These are phyloP conservation scores for Juncus effusus DNA, from an alignment of 176 grass and related monocot genomes.

Conservation along the genomic window DNA sequence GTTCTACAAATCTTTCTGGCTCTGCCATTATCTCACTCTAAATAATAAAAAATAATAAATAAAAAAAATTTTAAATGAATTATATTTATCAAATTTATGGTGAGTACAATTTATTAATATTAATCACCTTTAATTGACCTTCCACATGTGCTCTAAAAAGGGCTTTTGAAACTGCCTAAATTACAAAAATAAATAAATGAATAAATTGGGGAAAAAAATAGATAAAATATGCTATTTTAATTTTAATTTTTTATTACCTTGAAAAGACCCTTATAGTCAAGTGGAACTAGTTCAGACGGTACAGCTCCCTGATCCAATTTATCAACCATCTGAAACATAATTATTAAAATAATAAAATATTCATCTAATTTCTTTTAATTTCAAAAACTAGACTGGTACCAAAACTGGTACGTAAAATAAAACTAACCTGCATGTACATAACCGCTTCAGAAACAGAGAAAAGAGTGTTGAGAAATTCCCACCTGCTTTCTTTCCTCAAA, in stretches of 20 bases:
- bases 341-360: slow-evolving; percentile 15
- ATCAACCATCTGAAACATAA: slow-evolving; percentile 77
- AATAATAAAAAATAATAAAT: slow-evolving; percentile 41
- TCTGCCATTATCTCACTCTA: slow-evolving; percentile 97
- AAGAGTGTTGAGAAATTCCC: slow-evolving; percentile 97
- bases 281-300: slow-evolving; percentile 68
- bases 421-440: slow-evolving; percentile 94
- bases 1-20: slow-evolving; percentile 96
- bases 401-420: not conserved
- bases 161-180: slow-evolving; percentile 81
- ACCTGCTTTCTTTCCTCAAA: slow-evolving; percentile 82
- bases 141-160: slow-evolving; percentile 99
- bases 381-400: too few relatives aligned
- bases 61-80: slow-evolving; percentile 14
- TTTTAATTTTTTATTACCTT: slow-evolving; percentile 44
- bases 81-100: not conserved
- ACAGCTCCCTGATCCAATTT: slow-evolving; percentile 90
- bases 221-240: slow-evolving; percentile 10
- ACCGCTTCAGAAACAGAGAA: slow-evolving; percentile 99
- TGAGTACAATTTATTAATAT: slow-evolving; percentile 9
- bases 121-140: slow-evolving; percentile 90
- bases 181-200: slow-evolving; percentile 19
- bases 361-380: not conserved
- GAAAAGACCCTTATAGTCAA: slow-evolving; percentile 87
- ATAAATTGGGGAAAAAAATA: slow-evolving; percentile 6